A percentile compares a stretch with the other conserved stretches of the same genome.
Conservation (phyloP, 305 asterid species). For the Monarda citriodora region DNA sequence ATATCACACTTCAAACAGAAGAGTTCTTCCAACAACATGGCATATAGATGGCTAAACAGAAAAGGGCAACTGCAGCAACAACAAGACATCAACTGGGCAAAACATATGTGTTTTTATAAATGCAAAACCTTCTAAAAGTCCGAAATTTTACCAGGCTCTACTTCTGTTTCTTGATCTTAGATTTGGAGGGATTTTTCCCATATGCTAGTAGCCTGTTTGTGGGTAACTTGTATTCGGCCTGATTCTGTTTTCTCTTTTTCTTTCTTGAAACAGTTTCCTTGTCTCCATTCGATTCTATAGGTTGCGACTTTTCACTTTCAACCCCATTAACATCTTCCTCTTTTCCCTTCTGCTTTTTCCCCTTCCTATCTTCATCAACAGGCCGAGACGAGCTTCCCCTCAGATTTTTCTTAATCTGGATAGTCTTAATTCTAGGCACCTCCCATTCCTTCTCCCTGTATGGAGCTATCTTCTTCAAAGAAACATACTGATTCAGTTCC, state of each 20-base stretch:
- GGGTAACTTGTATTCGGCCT: constrained; percentile 55
- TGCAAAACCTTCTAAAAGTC: constrained; percentile 20
- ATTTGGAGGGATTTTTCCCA: constrained; percentile 49
- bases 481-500: constrained; percentile 81
- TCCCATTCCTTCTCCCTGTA: constrained; percentile 86
- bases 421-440: constrained; percentile 61
- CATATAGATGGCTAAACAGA: neutral
- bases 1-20: neutral
- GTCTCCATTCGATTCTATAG: constrained; percentile 32
- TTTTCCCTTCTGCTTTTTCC: constrained; percentile 17
- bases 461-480: constrained; percentile 85
- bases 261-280: constrained; percentile 35
- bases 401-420: constrained; percentile 40
- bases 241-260: constrained; percentile 47
- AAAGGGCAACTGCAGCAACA: neutral
- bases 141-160: constrained; percentile 15
- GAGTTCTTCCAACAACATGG: neutral
- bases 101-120: neutral
- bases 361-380: constrained; percentile 27
- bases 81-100: neutral
- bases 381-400: constrained; percentile 23
- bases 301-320: constrained; percentile 25
- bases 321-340: constrained; percentile 22
- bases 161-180: constrained; percentile 55
- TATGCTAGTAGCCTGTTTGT: constrained; percentile 57